Conservation (phyloP, 2,329 filamentous ascomycete genomes). For the Cladosporium oxysporum region DNA sequence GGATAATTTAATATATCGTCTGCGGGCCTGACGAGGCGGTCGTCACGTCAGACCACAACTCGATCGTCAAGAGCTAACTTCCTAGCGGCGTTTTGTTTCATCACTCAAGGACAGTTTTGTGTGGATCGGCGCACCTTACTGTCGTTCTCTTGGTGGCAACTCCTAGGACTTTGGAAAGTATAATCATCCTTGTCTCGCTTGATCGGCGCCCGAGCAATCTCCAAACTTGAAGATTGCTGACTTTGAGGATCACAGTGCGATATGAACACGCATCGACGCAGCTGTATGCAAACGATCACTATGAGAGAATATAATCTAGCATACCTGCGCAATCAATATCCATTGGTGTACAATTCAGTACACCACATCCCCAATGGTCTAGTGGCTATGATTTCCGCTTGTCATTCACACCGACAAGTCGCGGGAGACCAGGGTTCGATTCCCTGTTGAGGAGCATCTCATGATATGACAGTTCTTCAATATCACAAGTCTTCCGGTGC, state of each 20-base stretch:
- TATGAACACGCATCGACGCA: too few relatives aligned
- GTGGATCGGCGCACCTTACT: not conserved
- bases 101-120: not conserved
- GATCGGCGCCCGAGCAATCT: not conserved
- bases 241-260: not conserved
- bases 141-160: not conserved
- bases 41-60: not conserved
- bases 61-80: not conserved
- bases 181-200: not conserved
- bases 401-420: constrained; percentile 26
- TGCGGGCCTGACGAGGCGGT: not conserved
- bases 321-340: not conserved
- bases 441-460: constrained; percentile 19
- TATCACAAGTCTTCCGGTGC: constrained; percentile 15
- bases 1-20: not conserved
- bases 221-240: not conserved
- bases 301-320: not conserved
- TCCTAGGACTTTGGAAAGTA: not conserved
- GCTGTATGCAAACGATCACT: not conserved
- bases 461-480: constrained; percentile 13
- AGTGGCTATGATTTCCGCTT: constrained; percentile 41
- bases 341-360: constrained; percentile 11
- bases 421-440: constrained; percentile 21
- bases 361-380: constrained; percentile 30
- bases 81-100: not conserved